These are phyloP conservation scores for Chlorencoelia australis DNA, from an alignment of 2,329 filamentous ascomycete genomes.

Conservation along the genomic window DNA sequence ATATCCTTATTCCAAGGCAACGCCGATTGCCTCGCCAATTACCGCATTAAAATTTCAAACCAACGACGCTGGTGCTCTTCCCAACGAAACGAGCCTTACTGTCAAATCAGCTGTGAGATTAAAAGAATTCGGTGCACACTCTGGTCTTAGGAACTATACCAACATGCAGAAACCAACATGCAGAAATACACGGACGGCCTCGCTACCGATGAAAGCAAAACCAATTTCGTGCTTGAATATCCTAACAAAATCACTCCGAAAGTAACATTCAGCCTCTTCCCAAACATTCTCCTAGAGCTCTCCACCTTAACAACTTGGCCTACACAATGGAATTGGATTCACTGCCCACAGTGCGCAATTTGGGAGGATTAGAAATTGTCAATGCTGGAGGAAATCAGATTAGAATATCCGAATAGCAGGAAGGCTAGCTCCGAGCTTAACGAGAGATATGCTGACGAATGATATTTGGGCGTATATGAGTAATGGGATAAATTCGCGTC, in stretches of 20 bases:
- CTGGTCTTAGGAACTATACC: slow-evolving; percentile 51
- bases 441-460: background rate
- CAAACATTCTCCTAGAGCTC: slow-evolving; percentile 31
- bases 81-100: slow-evolving; percentile 72
- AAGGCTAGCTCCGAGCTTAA: background rate
- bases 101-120: slow-evolving; percentile 79
- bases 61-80: slow-evolving; percentile 72
- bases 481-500: slow-evolving; percentile 2
- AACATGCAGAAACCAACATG: slow-evolving; percentile 55
- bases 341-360: slow-evolving; percentile 28
- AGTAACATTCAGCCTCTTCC: slow-evolving; percentile 50
- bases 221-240: slow-evolving; percentile 2
- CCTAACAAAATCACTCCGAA: slow-evolving; percentile 49
- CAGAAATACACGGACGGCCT: slow-evolving; percentile 66
- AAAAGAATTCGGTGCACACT: slow-evolving; percentile 66
- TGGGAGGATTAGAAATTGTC: slow-evolving; percentile 32
- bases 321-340: slow-evolving; percentile 30
- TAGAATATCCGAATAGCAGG: slow-evolving; percentile 32
- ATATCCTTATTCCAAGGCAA: slow-evolving; percentile 68
- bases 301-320: slow-evolving; percentile 28
- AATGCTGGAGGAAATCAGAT: slow-evolving; percentile 34
- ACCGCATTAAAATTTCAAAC: slow-evolving; percentile 65
- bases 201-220: slow-evolving; percentile 42
- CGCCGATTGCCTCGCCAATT: slow-evolving; percentile 70
- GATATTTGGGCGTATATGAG: background rate